phyloP scores from a whole-genome alignment of 106 monocot genomes.

The Dendrobium catenatum region DNA sequence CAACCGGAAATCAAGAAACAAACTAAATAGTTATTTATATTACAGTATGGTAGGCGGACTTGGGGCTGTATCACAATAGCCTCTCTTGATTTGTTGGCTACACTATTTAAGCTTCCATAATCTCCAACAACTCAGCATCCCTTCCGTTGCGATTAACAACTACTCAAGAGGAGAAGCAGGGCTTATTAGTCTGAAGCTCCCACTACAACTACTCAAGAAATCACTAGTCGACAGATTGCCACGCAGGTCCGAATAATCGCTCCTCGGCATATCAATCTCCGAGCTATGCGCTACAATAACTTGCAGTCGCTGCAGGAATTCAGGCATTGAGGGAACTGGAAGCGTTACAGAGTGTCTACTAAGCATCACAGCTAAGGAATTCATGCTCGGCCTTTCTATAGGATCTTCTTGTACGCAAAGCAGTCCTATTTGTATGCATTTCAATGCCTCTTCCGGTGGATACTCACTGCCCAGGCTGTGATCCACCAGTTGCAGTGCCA shows the following conservation, averaged over 20 bases:
- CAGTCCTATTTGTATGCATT: conserved; percentile 19
- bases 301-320: conserved; percentile 3
- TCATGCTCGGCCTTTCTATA: conserved; percentile 13
- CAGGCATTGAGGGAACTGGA: conserved; percentile 10
- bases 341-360: not conserved
- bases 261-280: conserved; percentile 6
- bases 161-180: not conserved
- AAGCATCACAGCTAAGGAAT: conserved; percentile 6
- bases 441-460: not conserved
- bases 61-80: too few relatives aligned
- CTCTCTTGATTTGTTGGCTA: not conserved
- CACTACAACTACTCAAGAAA: conserved; percentile 7
- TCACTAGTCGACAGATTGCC: conserved; percentile 3
- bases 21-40: too few relatives aligned
- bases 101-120: not conserved
- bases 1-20: too few relatives aligned
- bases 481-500: conserved; percentile 6
- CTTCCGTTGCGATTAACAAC: not conserved
- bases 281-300: conserved; percentile 10
- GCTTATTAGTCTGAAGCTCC: not conserved
- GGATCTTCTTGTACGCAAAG: conserved; percentile 20
- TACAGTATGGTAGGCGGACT: too few relatives aligned
- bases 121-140: not conserved
- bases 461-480: not conserved
- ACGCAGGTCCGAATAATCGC: not conserved